Percentiles rank a stretch among this genome's conserved stretches.
phyloP scores from a whole-genome alignment of 2,329 filamentous ascomycete genomes.

The Alternaria infectoria region DNA sequence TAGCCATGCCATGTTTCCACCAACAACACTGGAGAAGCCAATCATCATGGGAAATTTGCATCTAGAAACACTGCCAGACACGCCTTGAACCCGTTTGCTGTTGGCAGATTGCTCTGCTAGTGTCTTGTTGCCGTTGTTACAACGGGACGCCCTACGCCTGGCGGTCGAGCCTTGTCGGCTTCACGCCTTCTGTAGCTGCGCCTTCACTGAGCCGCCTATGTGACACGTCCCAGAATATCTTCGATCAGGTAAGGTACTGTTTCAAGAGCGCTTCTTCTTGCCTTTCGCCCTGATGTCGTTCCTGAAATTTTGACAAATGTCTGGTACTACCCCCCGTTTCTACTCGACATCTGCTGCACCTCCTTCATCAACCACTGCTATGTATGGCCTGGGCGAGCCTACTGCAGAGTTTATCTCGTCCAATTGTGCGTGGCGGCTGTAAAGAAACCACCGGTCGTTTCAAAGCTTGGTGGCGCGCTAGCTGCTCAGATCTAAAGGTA shows the following conservation, averaged over 20 bases:
- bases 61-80: slow-evolving; percentile 9
- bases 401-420: neutral
- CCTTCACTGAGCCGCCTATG: slow-evolving; percentile 20
- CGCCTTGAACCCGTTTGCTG: neutral
- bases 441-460: neutral
- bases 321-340: neutral
- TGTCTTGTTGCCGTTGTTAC: slow-evolving; percentile 3
- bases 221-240: neutral
- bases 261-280: neutral
- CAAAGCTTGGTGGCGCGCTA: neutral
- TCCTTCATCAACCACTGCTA: neutral
- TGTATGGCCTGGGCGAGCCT: neutral
- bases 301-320: neutral
- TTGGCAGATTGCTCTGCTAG: slow-evolving; percentile 3
- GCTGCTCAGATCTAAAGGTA: neutral
- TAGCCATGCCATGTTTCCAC: slow-evolving; percentile 14
- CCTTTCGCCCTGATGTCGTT: neutral
- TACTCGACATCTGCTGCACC: neutral
- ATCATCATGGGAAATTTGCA: slow-evolving; percentile 5
- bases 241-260: neutral
- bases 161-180: slow-evolving; percentile 20
- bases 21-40: slow-evolving; percentile 2
- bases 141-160: slow-evolving; percentile 26
- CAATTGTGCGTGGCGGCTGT: neutral
- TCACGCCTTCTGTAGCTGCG: slow-evolving; percentile 19